Conservation (phyloP, 176 grass and related monocot species). For the Ananas comosus region DNA sequence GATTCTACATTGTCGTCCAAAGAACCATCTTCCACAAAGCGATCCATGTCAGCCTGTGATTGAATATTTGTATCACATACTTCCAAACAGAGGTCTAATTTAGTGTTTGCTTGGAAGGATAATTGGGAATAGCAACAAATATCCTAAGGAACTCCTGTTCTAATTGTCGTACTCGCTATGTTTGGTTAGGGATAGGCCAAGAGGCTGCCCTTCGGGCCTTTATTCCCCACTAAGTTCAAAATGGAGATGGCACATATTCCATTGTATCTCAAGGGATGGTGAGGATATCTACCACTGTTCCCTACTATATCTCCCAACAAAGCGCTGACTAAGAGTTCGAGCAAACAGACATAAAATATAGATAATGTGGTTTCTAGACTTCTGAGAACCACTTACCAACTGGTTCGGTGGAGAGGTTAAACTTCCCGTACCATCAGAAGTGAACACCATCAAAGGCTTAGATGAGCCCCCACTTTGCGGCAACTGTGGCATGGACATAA, state of each 20-base stretch:
- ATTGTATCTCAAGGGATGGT: too few relatives aligned
- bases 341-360: neutral
- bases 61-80: neutral
- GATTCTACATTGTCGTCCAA: constrained; percentile 99
- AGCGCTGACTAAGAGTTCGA: too few relatives aligned
- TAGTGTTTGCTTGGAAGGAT: too few relatives aligned
- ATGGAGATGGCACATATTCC: too few relatives aligned
- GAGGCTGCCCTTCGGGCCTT: too few relatives aligned
- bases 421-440: constrained; percentile 66
- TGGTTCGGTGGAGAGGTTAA: constrained; percentile 77
- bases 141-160: too few relatives aligned
- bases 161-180: too few relatives aligned
- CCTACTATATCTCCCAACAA: too few relatives aligned
- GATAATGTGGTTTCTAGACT: neutral
- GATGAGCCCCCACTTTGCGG: constrained; percentile 67
- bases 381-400: constrained; percentile 37
- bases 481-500: constrained; percentile 69
- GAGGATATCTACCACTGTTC: too few relatives aligned
- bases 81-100: neutral
- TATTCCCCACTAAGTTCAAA: too few relatives aligned
- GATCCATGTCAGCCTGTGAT: constrained; percentile 88
- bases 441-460: constrained; percentile 74
- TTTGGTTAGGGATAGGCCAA: neutral
- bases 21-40: constrained; percentile 83
- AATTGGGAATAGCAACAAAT: too few relatives aligned